phyloP scores from a whole-genome alignment of 371 early-diverging fungal species.

The Gilbertella persicaria region DNA sequence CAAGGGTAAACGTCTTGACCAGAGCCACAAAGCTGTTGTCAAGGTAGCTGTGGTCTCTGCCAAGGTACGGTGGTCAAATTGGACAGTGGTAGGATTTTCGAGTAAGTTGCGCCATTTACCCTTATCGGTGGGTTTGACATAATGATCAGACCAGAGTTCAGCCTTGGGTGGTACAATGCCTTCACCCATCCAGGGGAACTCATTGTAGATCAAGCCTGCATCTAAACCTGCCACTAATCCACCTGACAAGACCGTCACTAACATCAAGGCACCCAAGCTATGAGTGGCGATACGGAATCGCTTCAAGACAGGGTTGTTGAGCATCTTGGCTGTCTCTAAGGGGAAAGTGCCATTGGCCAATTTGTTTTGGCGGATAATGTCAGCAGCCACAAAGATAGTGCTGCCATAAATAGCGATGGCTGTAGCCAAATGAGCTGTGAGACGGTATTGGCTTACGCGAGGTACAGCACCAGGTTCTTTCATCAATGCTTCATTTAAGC shows the following conservation, averaged over 20 bases:
- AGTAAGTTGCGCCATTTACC: slow-evolving; percentile 84
- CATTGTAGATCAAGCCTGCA: slow-evolving; percentile 95
- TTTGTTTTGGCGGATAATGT: slow-evolving; percentile 66
- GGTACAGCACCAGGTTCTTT: slow-evolving; percentile 83
- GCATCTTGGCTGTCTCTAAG: slow-evolving; percentile 30
- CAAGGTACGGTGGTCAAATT: slow-evolving; percentile 91
- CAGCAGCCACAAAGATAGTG: slow-evolving; percentile 78
- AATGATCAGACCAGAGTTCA: slow-evolving; percentile 71
- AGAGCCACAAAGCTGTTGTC: slow-evolving; percentile 71
- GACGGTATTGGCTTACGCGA: slow-evolving; percentile 92
- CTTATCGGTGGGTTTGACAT: slow-evolving; percentile 52
- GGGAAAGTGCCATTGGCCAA: slow-evolving; percentile 58
- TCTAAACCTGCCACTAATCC: slow-evolving; percentile 98
- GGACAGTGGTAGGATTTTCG: slow-evolving; percentile 94
- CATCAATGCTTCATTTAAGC: slow-evolving; percentile 80
- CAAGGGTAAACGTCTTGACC: slow-evolving; percentile 71
- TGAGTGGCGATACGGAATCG: slow-evolving; percentile 65
- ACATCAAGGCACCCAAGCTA: slow-evolving; percentile 67
- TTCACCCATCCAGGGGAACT: slow-evolving; percentile 92
- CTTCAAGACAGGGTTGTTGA: slow-evolving; percentile 60
- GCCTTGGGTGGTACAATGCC: slow-evolving; percentile 68
- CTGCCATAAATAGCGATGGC: slow-evolving; percentile 88
- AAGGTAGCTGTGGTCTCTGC: slow-evolving; percentile 83
- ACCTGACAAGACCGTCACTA: slow-evolving; percentile 89
- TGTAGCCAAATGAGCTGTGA: slow-evolving; percentile 90